Base-by-base conservation (phyloP, 148 eudicot species). In the Polygonum aviculare region DNA sequence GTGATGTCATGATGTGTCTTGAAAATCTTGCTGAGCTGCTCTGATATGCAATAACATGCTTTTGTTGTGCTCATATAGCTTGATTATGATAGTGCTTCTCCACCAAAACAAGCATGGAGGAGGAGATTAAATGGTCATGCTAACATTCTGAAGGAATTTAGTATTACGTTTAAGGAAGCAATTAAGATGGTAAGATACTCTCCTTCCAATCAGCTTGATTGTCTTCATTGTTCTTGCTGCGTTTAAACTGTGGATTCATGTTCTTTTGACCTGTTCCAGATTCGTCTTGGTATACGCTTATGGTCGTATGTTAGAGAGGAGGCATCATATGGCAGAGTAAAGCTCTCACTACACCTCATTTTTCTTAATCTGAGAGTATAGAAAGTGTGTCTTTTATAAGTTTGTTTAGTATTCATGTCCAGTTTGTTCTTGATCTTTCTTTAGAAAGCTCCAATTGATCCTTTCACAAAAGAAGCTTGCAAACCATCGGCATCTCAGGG, bases 401-500 rank as follows among this genome's bases (percentile, higher is more conserved):
- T 39, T 57, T 78, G 70, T 52, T 8, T 60, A 60, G 69, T 9
- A 38, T 36, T 47, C 39, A 39, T 75, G 76, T 33, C 62, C 40
- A 47, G 48, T 5, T 55, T 65, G 49, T 78, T 51, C 18, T 69
- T 26, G 4, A 51, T 74, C 36, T 59, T 81, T 50, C 65, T 80
- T 78, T 88, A 95, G 99, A 95, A 86, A 86, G 99, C 99, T 73
- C 98, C 98, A 18, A 95, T 95, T 76, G 95, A 95, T 84, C 99
- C 99, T 76, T 95, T 95, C 69, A 93, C 85, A 35, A 86, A 82
- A 78, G 96, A 90, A 78, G 81, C 86, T 75, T 82, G 96, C 73
- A 95, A 85, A 80, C 99, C 99, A 74, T 93, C 97, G 12, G 97
- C 99, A 79, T 85, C 98, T 62, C 97, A 88, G 81, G 99, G 99